Evolutionary conservation across 2,329 filamentous ascomycete genomes (phyloP).

Genomic region (Venturia asperata): DNA sequence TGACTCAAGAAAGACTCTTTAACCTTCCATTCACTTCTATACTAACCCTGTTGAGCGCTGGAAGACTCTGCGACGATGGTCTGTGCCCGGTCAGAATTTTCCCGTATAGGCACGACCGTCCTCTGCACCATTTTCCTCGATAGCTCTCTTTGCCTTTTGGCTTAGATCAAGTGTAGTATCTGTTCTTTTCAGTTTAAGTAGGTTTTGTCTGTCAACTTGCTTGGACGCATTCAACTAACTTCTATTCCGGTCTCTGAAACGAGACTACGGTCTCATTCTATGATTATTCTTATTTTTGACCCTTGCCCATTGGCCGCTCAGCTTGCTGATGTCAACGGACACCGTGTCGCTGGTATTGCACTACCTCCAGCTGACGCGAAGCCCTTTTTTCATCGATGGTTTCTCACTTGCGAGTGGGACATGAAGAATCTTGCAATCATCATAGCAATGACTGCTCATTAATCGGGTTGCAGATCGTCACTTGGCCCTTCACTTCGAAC

Average conservation of each 20-base stretch:
- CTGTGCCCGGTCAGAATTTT: not conserved
- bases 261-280: constrained; percentile 63
- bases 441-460: too few species aligned
- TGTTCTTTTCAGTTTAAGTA: constrained; percentile 16
- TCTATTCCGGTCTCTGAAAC: constrained; percentile 71
- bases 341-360: constrained; percentile 72
- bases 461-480: too few species aligned
- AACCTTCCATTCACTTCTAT: not conserved
- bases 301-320: constrained; percentile 51
- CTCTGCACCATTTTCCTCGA: too few species aligned
- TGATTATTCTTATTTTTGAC: constrained; percentile 71
- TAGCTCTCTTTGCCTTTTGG: constrained; percentile 9
- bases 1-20: not conserved
- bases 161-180: constrained; percentile 17
- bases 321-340: constrained; percentile 60
- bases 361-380: constrained; percentile 67
- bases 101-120: not conserved
- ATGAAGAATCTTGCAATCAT: not conserved
- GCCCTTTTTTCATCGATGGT: constrained; percentile 23
- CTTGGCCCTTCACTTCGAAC: too few species aligned
- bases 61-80: not conserved
- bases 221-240: too few species aligned
- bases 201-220: too few species aligned
- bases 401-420: not conserved
- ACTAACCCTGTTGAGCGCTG: not conserved